phyloP scores from a whole-genome alignment of 345 rosid species.

The Raphanus raphanistrum region DNA sequence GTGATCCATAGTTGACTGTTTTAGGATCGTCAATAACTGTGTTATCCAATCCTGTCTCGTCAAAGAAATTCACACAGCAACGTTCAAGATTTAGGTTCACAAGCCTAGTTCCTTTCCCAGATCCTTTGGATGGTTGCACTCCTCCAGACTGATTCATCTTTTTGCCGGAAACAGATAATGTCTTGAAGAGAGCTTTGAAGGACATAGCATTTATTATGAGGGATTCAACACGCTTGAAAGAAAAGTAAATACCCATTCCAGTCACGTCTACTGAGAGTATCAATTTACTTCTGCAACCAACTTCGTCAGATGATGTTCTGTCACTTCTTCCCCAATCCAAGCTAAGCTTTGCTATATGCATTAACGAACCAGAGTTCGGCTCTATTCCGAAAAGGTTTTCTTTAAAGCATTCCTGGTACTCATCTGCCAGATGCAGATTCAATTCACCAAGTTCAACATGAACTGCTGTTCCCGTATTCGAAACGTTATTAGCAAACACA shows the following conservation, averaged over 20 bases:
- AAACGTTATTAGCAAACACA: conserved; percentile 85
- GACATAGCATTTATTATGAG: conserved; percentile 69
- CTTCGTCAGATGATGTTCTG: conserved; percentile 60
- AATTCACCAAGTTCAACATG: conserved; percentile 97
- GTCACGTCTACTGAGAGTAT: conserved; percentile 84
- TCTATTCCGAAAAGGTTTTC: conserved; percentile 83
- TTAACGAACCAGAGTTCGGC: conserved; percentile 83
- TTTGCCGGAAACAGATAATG: conserved; percentile 52
- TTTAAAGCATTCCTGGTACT: conserved; percentile 85
- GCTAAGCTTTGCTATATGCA: conserved; percentile 87
- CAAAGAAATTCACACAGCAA: conserved; percentile 72
- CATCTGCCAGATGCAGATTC: conserved; percentile 90
- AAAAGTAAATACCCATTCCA: conserved; percentile 73
- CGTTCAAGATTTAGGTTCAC: conserved; percentile 76
- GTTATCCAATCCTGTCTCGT: conserved; percentile 68
- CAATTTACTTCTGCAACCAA: conserved; percentile 58
- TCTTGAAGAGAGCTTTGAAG: conserved; percentile 65
- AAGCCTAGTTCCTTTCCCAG: conserved; percentile 82
- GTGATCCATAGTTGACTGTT: conserved; percentile 97
- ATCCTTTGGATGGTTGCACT: conserved; percentile 54
- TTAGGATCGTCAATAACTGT: conserved; percentile 78
- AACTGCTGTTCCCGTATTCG: conserved; percentile 65
- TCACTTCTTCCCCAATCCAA: conserved; percentile 93
- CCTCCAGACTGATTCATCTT: conserved; percentile 49
- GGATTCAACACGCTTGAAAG: conserved; percentile 75